Conservation (phyloP, 257 asterid species). For the Rubia yunnanensis region DNA sequence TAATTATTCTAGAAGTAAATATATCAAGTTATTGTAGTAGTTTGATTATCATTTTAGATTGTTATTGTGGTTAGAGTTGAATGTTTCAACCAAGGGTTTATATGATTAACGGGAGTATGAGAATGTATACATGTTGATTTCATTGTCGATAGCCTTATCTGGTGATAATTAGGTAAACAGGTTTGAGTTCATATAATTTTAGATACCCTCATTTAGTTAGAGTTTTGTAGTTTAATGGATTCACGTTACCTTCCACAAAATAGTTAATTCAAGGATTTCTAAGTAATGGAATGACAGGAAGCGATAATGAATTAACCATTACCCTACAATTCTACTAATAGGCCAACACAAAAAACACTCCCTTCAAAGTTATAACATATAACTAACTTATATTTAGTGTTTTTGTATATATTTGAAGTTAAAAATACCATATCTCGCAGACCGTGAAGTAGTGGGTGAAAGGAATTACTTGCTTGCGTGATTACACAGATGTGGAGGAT, state of each 20-base stretch:
- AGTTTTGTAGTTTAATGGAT: neutral
- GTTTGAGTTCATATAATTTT: neutral
- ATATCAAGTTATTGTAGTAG: neutral
- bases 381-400: neutral
- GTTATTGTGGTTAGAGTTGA: neutral
- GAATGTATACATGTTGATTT: neutral
- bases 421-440: slow-evolving; percentile 5
- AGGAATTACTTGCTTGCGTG: slow-evolving; percentile 22
- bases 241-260: neutral
- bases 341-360: neutral
- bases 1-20: neutral
- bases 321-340: neutral
- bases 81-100: neutral
- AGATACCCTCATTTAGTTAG: neutral
- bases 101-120: neutral
- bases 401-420: neutral
- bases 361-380: neutral
- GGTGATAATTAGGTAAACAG: neutral
- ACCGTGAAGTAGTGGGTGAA: slow-evolving; percentile 36
- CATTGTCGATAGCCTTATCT: neutral
- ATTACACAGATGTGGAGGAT: slow-evolving; percentile 56
- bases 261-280: neutral
- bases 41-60: neutral
- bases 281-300: neutral
- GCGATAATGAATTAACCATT: neutral